Conservation (phyloP, 306 rosid genomes). For the Prinsepia uniflora region DNA sequence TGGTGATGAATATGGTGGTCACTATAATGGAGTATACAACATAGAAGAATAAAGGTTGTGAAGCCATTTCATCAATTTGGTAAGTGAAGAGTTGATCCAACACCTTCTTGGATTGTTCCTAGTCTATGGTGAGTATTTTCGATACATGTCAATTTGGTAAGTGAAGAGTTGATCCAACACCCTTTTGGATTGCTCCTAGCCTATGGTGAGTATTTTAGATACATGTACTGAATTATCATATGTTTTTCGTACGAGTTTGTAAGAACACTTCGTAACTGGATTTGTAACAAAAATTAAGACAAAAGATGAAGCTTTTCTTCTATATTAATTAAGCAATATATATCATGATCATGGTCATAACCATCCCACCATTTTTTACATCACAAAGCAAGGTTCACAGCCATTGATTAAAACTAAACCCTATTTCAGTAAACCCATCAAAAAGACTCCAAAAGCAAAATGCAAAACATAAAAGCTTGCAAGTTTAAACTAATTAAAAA, state of each 20-base stretch:
- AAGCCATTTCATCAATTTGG: not conserved
- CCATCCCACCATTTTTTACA: conserved; percentile 32
- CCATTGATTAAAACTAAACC: conserved; percentile 1
- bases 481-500: not conserved
- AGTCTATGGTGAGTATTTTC: not conserved
- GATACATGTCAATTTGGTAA: not conserved
- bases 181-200: conserved; percentile 14
- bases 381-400: conserved; percentile 33
- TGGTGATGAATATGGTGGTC: not conserved
- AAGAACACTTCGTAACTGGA: not conserved
- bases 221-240: too few species aligned
- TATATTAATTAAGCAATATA: conserved; percentile 34
- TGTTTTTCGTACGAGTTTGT: too few species aligned
- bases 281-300: conserved; percentile 30
- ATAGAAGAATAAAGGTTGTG: conserved; percentile 6
- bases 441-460: conserved; percentile 13
- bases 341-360: not conserved
- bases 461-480: conserved; percentile 1
- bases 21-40: conserved; percentile 12
- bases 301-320: conserved; percentile 29
- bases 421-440: not conserved
- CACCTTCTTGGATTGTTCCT: conserved; percentile 18
- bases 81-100: not conserved
- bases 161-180: not conserved
- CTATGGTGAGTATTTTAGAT: not conserved